Evolutionary conservation across 139 green algal genomes (phyloP), one percentile per base, ranked within the genome.

Genomic region (Picochlorum costavermella): DNA sequence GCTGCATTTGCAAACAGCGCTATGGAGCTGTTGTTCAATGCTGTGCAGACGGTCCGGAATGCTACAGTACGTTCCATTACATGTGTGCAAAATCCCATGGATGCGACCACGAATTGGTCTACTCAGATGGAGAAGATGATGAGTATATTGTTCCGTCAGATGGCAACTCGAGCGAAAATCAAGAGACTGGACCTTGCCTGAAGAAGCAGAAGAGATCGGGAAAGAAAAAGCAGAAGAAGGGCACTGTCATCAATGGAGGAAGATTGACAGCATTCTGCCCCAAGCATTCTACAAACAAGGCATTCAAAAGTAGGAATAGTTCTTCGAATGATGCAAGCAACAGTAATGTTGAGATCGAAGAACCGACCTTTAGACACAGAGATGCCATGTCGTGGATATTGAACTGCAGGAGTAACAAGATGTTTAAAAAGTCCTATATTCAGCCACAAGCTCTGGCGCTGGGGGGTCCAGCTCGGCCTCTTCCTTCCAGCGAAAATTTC

Each of bases 21-120:
- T 68, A 94, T 56, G 88, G 88, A 29, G 85, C 85, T 5, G 88
- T 76, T 78, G 82, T 92, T 25, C 88, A 92, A 78, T 94, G 77
- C 58, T 71, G 61, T 10, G 75, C 64, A 48, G 46, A 53, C 17
- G 57, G 37, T 25, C 46, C 45, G 33, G 68, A 67, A 20, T 95
- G 88, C 75, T 86, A 77, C 53, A 56, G 63, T 4, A 64, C 83
- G 12, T 94, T 87, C 78, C 89, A 96, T 64, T 73, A 77, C 10
- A 77, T 90, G 43, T 96, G 88, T 56, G 87, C 85, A 1, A 66
- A 71, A 2, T 46, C 13, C 13, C 75, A 75, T 2, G 82, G 83
- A 0, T 66, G 64, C 1, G 72, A 82, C 60, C 53, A 55, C 28
- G 68, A 71, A 36, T 26, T 50, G 5, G 58, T 36, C 20, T 29